Evolutionary conservation across 352 stramenopile species (phyloP), one percentile per base, ranked within the genome.

Genomic region (Globisporangium uncinulatum): DNA sequence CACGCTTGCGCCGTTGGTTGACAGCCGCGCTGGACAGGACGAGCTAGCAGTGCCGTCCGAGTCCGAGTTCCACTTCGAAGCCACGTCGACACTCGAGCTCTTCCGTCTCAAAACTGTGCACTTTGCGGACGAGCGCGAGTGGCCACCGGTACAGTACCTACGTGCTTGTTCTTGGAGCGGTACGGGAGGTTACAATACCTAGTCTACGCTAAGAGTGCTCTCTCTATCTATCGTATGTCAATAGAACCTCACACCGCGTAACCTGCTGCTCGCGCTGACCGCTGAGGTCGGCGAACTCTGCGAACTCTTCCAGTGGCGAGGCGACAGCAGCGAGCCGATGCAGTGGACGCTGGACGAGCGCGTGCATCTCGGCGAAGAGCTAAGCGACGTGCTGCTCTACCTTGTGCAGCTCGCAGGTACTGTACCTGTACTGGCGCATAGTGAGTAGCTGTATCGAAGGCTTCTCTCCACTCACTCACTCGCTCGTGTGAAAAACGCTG

Each of bases 311-410:
- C 96, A 99, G 74, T 99, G 94, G 94, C 89, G 89, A 51, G 89
- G 84, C 17, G 94, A 98, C 65, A 66, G 84, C 56, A 80, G 75
- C 41, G 70, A 67, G 0, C 46, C 46, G 24, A 21, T 19, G 83
- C 83, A 85, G 56, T 95, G 73, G 81, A 80, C 67, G 14, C 43
- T 71, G 5, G 76, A 91, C 20, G 82, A 98, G 53, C 71, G 91
- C n/a, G 84, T 94, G 54, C 94, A 98, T 56, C 58, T 98, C 3
- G 92, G 89, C 34, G 93, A 99, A 66, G 96, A 99, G 75, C 82
- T 99, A 29, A 97, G 94, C 19, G 96, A 99, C 74, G 95, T 99
- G 41, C 69, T 97, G 42, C 98, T 99, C 64, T 99, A 99, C 62
- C 71, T 97, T 17, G 76, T 98, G 15, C 86, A 88, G 41, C 79